phyloP scores from a whole-genome alignment of 257 asterid genomes.

The Salvia miltiorrhiza region DNA sequence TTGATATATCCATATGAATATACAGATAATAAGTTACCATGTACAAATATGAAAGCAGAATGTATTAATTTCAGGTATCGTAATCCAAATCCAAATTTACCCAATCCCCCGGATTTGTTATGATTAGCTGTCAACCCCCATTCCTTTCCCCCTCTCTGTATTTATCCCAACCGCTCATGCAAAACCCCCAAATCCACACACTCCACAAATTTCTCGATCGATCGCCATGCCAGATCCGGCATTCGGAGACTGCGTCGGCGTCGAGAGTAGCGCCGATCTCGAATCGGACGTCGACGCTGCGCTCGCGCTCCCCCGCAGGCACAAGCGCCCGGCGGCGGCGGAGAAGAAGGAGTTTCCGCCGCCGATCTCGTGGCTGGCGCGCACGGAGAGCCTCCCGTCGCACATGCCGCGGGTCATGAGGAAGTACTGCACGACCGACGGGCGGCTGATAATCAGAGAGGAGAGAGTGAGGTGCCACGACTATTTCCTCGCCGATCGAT shows the following conservation, averaged over 20 bases:
- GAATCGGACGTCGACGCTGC: slow-evolving; percentile 20
- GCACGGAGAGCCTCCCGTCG: slow-evolving; percentile 33
- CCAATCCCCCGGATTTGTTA: slow-evolving; percentile 4
- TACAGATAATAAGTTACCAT: neutral
- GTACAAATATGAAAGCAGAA: neutral
- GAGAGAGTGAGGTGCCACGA: slow-evolving; percentile 55
- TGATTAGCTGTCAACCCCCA: slow-evolving; percentile 27
- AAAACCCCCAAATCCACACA: slow-evolving; percentile 8
- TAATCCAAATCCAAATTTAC: slow-evolving; percentile 19
- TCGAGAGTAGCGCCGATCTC: slow-evolving; percentile 48
- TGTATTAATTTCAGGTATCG: neutral
- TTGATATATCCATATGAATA: neutral
- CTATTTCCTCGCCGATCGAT: slow-evolving; percentile 54
- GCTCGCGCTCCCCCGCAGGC: slow-evolving; percentile 1
- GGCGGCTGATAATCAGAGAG: slow-evolving; percentile 53
- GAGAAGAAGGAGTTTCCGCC: slow-evolving; percentile 49
- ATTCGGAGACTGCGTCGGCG: slow-evolving; percentile 49
- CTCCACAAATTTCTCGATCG: neutral
- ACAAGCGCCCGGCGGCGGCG: neutral
- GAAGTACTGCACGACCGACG: slow-evolving; percentile 47
- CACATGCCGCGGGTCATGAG: slow-evolving; percentile 68
- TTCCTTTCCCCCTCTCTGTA: neutral
- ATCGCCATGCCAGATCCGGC: slow-evolving; percentile 37
- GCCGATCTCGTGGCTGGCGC: slow-evolving; percentile 48
- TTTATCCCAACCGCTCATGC: slow-evolving; percentile 11